Evolutionary conservation across 2,329 filamentous ascomycete species (phyloP).

Genomic region (Clonostachys byssicola): DNA sequence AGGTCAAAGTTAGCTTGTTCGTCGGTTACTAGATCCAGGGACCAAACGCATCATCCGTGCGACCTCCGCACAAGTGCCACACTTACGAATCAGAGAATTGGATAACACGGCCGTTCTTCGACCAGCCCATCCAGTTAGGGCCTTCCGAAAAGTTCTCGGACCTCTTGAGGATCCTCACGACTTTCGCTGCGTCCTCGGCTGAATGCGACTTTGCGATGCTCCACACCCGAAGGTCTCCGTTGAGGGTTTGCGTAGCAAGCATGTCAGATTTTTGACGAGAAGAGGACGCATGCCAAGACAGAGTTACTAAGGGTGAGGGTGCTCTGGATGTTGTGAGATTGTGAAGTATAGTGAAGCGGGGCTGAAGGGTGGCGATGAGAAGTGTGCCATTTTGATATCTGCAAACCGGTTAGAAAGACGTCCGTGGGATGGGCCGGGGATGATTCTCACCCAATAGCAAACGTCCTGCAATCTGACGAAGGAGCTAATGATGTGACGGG

Average conservation of each 20-base stretch:
- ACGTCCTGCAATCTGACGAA: constrained; percentile 84
- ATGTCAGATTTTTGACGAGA: constrained; percentile 96
- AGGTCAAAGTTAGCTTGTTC: constrained; percentile 22
- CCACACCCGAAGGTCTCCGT: constrained; percentile 93
- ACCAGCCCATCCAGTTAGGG: constrained; percentile 97
- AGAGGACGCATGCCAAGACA: constrained; percentile 96
- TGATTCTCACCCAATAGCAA: constrained; percentile 78
- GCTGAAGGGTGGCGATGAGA: constrained; percentile 82
- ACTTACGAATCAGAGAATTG: constrained; percentile 88
- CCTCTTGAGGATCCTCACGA: constrained; percentile 82
- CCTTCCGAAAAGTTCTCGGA: constrained; percentile 70
- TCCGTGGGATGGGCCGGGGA: background rate
- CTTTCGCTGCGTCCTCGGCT: constrained; percentile 72
- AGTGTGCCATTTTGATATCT: constrained; percentile 96
- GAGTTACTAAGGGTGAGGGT: constrained; percentile 80
- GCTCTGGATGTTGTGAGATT: constrained; percentile 80
- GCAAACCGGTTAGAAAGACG: constrained; percentile 6
- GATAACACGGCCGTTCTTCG: constrained; percentile 93
- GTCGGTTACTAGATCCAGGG: constrained; percentile 39
- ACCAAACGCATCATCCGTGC: constrained; percentile 20
- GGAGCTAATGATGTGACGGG: constrained; percentile 92
- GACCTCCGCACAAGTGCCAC: constrained; percentile 9
- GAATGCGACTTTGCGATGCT: constrained; percentile 82
- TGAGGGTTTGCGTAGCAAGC: constrained; percentile 87
- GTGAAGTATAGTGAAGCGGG: constrained; percentile 90